phyloP scores from a whole-genome alignment of 495 filamentous ascomycete genomes.

The Penicillium goetzii region DNA sequence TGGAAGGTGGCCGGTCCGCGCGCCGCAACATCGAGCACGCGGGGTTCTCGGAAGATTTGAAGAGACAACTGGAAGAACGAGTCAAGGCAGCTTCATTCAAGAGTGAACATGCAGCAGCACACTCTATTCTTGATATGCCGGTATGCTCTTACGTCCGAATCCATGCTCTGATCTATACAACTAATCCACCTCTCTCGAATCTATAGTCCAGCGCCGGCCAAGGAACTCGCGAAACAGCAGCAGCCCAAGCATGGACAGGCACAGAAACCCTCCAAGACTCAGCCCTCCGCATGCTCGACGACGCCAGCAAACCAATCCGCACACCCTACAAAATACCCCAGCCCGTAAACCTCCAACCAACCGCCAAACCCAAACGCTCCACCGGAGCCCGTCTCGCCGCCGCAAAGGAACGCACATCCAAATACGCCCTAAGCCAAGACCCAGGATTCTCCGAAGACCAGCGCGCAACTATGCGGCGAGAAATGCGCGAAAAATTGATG shows the following conservation, averaged over 20 bases:
- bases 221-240: slow-evolving; percentile 73
- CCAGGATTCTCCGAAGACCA: slow-evolving; percentile 67
- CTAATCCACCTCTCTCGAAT: slow-evolving; percentile 10
- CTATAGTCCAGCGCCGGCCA: slow-evolving; percentile 63
- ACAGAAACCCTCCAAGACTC: slow-evolving; percentile 73
- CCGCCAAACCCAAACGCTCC: slow-evolving; percentile 46
- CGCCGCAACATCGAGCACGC: slow-evolving; percentile 78
- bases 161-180: background rate
- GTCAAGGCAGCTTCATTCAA: slow-evolving; percentile 72
- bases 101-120: slow-evolving; percentile 67
- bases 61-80: slow-evolving; percentile 70
- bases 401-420: slow-evolving; percentile 76
- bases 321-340: slow-evolving; percentile 55
- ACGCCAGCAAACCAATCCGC: slow-evolving; percentile 75
- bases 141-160: slow-evolving; percentile 35
- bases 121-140: slow-evolving; percentile 68
- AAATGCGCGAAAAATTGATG: slow-evolving; percentile 79
- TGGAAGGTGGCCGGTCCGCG: slow-evolving; percentile 71
- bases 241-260: slow-evolving; percentile 77
- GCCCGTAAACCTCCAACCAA: slow-evolving; percentile 65
- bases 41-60: slow-evolving; percentile 86
- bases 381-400: slow-evolving; percentile 67
- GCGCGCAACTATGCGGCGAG: slow-evolving; percentile 64
- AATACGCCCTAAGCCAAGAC: slow-evolving; percentile 68
- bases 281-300: slow-evolving; percentile 84